These are phyloP conservation scores for Populus hybrid DNA, from an alignment of 441 rosid species.

Conservation along the genomic window DNA sequence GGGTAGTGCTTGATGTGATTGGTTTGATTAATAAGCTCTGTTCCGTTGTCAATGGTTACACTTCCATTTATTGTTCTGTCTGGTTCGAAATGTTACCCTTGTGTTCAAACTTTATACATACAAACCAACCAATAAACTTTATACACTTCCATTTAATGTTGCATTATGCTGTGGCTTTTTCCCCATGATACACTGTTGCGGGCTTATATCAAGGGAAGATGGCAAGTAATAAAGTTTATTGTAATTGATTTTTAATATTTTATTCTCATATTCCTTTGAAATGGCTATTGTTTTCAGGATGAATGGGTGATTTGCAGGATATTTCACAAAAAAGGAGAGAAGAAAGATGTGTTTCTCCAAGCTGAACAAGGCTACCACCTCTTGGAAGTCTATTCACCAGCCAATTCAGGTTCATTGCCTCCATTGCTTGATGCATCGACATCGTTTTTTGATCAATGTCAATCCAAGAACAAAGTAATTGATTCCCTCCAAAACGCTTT, in stretches of 20 bases:
- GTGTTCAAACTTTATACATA: neutral
- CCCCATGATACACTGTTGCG: neutral
- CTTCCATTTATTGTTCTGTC: conserved; percentile 5
- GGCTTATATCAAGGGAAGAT: neutral
- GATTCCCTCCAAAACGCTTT: conserved; percentile 25
- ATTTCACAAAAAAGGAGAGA: conserved; percentile 66
- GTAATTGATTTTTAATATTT: neutral
- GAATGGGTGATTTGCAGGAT: conserved; percentile 98
- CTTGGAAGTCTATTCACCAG: conserved; percentile 25
- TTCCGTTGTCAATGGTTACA: conserved; percentile 23
- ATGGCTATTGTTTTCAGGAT: conserved; percentile 46
- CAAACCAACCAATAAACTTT: too few species aligned
- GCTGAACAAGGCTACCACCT: conserved; percentile 29
- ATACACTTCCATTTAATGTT: too few species aligned
- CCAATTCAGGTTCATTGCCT: conserved; percentile 35
- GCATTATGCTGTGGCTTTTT: neutral
- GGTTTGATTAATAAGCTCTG: conserved; percentile 32
- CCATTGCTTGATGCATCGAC: conserved; percentile 42
- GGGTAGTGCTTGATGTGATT: conserved; percentile 48
- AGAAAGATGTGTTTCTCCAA: conserved; percentile 36
- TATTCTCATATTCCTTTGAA: neutral
- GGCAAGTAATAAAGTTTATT: neutral
- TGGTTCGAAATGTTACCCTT: neutral
- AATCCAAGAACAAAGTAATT: conserved; percentile 26
- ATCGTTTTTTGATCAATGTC: conserved; percentile 32